Evolutionary conservation across 2,329 filamentous ascomycete genomes (phyloP), one percentile per base, ranked within the genome.

Genomic region (Trichoderma sp.): DNA sequence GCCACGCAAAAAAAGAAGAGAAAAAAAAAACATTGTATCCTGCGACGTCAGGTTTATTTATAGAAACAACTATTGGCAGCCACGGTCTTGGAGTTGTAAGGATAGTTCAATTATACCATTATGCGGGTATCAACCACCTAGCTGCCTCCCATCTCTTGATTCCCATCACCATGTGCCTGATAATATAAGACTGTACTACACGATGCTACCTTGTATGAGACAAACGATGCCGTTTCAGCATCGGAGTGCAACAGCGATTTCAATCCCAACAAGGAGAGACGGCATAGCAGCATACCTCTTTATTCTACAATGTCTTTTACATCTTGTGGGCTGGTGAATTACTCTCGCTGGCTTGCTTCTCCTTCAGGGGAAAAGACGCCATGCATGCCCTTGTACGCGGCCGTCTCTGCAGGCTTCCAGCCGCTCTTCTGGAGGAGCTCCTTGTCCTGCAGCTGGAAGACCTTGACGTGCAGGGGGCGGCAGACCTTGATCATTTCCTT

Each of bases 391-490:
- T 74, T 81, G 73, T 94, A 94, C 9, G 78, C 81, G 2, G 90
- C 86, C 2, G 80, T 77, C 71, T 87, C 80, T 0, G 89, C 86
- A 27, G 84, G 80, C 72, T 84, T 86, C 92, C 92, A 94, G 0
- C 83, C 88, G 8, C 72, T 72, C n/a, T 71, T 77, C 29, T 82
- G 74, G 60, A 92, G 74, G 0, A 90, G 72, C 2, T 76, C 74
- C 58, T 79, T 76, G 72, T 90, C 86, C 32, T 81, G 78, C 15
- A 94, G 77, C 68, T 83, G 82, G 76, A 88, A 94, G 0, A 95
- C 88, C 72, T 93, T 87, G 0, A 94, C 90, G 57, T 88, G 88
- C 6, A 95, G 84, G 1, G 91, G 91, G 8, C 92, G 85, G 78
- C 90, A 93, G 70, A 88, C 90, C 68, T 87, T 86, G 72, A 85